Base-by-base conservation (phyloP, 1,284 basidiomycete species). In the Boletus semigastroideus region DNA sequence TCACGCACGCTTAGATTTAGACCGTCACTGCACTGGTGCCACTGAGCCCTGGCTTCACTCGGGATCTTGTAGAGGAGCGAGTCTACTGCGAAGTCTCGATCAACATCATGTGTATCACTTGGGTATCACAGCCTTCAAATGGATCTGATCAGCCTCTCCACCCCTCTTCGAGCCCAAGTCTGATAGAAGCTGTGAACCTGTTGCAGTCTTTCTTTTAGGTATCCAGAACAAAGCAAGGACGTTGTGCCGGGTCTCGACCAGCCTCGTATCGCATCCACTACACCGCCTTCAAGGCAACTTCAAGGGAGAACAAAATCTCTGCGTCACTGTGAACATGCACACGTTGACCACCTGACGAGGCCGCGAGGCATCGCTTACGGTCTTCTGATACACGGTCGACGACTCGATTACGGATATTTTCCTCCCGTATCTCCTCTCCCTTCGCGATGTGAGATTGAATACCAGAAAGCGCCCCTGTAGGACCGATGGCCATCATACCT, bases 211-310 rank as follows among this genome's bases (percentile, higher is more conserved):
- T 34, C 47, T 48, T 17, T 30, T 27, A 44, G 48, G 33, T 19
- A 27, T 48, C 27, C 25, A 49, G 36, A 31, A 42, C 48, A 12
- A 25, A 7, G 25, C 25, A 25, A 3, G 25, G n/a, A 5, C 25
- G 25, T 25, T 6, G 2, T 3, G 3, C 2, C 7, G 5, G 25
- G 5, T 25, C 25, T 25, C 25, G 45, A 34, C 33, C 19, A 14
- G 25, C 28, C 22, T 34, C 33, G 16, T 34, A 6, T 27, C 47
- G 86, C 86, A 38, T 90, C 89, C 73, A 87, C 88, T 59, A 84
- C 84, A 0, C 81, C 84, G 9, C 31, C 31, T 14, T 31, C 14
- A 13, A 31, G 30, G 12, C 30, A 10, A n/a, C n/a, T n/a, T n/a
- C n/a, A 22, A 22, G 22, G 22, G 22, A 22, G 22, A 22, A 3